Conservation (phyloP, 371 early-diverging fungal species). For the Mortierella sp. region DNA sequence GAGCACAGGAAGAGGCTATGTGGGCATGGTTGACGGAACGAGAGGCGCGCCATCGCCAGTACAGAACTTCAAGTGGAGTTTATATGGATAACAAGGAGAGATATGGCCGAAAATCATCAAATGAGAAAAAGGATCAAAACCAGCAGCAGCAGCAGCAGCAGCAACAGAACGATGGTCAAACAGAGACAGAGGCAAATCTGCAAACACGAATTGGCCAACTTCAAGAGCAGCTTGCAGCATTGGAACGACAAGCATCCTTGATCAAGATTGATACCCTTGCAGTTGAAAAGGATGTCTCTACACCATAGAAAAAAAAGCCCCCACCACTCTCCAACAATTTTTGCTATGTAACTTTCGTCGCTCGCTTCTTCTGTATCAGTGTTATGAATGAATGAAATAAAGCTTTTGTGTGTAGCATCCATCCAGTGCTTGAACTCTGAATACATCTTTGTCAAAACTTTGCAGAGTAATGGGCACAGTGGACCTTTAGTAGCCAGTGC, state of each 20-base stretch:
- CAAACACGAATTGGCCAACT: slow-evolving; percentile 36
- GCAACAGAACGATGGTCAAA: neutral
- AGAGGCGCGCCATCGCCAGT: slow-evolving; percentile 34
- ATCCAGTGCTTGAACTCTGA: too few species aligned
- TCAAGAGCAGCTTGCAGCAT: slow-evolving; percentile 33
- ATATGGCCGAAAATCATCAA: neutral
- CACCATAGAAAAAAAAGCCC: neutral
- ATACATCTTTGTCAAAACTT: too few species aligned
- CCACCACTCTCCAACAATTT: too few species aligned
- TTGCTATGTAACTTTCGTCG: too few species aligned
- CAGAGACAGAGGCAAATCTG: slow-evolving; percentile 18
- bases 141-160: slow-evolving; percentile 13
- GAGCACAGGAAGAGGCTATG: slow-evolving; percentile 53
- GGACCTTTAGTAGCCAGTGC: too few species aligned
- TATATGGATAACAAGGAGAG: neutral
- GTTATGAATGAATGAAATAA: too few species aligned
- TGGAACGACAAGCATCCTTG: slow-evolving; percentile 18
- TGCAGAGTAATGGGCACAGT: too few species aligned
- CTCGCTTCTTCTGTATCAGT: too few species aligned
- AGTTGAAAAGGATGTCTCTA: slow-evolving; percentile 9
- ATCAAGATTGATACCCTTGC: slow-evolving; percentile 6
- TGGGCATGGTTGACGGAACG: slow-evolving; percentile 55
- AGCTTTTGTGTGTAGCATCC: too few species aligned
- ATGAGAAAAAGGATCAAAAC: neutral
- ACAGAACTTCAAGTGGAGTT: slow-evolving; percentile 1